Percentiles rank a stretch among this genome's conserved stretches.
Conservation (phyloP, 2,329 filamentous ascomycete genomes). For the Salinomyces thailandicus region DNA sequence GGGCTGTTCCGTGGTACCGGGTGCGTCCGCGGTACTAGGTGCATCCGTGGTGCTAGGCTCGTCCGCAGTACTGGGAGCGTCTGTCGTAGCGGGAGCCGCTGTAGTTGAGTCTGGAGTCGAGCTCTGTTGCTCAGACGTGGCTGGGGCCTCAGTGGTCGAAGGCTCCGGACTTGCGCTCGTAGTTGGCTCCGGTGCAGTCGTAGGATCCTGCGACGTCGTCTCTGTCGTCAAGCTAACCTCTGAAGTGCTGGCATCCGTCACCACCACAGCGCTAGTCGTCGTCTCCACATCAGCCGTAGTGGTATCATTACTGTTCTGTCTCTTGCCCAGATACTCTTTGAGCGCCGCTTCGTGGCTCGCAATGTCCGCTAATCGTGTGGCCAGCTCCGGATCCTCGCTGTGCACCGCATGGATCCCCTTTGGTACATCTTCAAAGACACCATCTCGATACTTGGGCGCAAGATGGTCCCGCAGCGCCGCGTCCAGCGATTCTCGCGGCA, state of each 20-base stretch:
- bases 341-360: slow-evolving; percentile 38
- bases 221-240: slow-evolving; percentile 16
- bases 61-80: not conserved
- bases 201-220: slow-evolving; percentile 6
- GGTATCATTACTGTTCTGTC: slow-evolving; percentile 25
- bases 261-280: slow-evolving; percentile 14
- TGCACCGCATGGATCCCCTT: slow-evolving; percentile 54
- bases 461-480: slow-evolving; percentile 55
- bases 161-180: not conserved
- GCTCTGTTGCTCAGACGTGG: no score
- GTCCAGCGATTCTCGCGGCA: slow-evolving; percentile 53
- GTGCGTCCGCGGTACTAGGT: not conserved
- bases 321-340: slow-evolving; percentile 32
- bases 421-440: slow-evolving; percentile 55
- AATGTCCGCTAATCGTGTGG: slow-evolving; percentile 52
- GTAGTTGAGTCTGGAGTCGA: no score
- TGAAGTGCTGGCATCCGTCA: slow-evolving; percentile 19
- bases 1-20: slow-evolving; percentile 10
- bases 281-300: slow-evolving; percentile 8
- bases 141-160: not conserved
- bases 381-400: slow-evolving; percentile 50
- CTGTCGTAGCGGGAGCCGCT: no score
- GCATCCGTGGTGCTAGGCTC: not conserved
- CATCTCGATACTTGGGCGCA: slow-evolving; percentile 55
- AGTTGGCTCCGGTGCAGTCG: no score